These are phyloP conservation scores for Psilocybe subaeruginosa DNA, from an alignment of 768 basidiomycete genomes.

Conservation along the genomic window DNA sequence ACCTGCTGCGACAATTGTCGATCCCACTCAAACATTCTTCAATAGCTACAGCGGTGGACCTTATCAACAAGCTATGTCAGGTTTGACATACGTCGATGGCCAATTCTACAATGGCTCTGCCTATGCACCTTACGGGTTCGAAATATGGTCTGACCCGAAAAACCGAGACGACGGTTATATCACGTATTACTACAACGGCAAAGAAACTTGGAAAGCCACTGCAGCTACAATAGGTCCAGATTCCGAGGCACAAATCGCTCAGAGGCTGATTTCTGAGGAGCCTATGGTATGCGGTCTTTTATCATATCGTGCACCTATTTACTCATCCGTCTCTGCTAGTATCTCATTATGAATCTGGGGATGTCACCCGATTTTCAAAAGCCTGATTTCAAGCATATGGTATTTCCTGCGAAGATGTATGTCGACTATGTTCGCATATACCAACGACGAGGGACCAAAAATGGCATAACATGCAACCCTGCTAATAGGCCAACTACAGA, in stretches of 20 bases:
- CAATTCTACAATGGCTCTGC: conserved; percentile 55
- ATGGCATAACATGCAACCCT: conserved; percentile 82
- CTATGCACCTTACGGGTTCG: conserved; percentile 73
- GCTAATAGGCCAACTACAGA: conserved; percentile 72
- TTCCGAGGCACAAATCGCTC: conserved; percentile 53
- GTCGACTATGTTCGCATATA: conserved; percentile 92
- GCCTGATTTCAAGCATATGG: conserved; percentile 70
- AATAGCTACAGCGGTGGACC: conserved; percentile 74
- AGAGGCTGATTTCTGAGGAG: conserved; percentile 84
- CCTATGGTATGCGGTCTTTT: conserved; percentile 71
- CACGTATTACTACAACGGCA: conserved; percentile 77
- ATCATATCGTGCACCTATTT: neutral
- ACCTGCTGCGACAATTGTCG: conserved; percentile 55
- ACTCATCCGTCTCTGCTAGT: conserved; percentile 42
- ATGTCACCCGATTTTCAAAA: conserved; percentile 78
- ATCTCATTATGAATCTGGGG: conserved; percentile 85
- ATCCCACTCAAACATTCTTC: conserved; percentile 50
- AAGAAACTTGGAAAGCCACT: conserved; percentile 73
- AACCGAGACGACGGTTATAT: conserved; percentile 73
- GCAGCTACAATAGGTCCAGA: conserved; percentile 73
- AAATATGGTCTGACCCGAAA: conserved; percentile 79
- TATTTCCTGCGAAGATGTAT: conserved; percentile 80
- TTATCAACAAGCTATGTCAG: conserved; percentile 79
- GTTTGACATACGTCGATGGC: conserved; percentile 56
- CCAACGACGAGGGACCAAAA: conserved; percentile 71